Evolutionary conservation across 2,329 filamentous ascomycete genomes (phyloP).

Genomic region (Cercospora sp.): DNA sequence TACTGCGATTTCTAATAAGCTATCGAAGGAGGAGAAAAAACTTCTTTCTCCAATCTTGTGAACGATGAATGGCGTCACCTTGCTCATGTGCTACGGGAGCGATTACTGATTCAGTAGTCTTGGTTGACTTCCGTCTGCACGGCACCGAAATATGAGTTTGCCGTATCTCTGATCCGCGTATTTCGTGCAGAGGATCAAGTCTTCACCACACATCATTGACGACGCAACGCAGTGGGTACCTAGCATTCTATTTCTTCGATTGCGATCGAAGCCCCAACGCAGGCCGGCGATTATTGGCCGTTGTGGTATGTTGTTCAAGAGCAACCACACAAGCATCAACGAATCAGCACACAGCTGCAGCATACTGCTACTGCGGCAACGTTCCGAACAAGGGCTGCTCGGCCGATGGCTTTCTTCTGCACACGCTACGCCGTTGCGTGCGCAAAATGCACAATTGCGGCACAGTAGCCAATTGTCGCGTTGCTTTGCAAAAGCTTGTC

Average conservation of each 20-base stretch:
- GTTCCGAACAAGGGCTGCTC: background rate
- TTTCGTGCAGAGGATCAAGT: background rate
- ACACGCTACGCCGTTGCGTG: background rate
- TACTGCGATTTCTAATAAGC: background rate
- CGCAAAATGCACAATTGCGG: background rate
- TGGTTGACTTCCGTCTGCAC: background rate
- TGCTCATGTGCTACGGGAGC: background rate
- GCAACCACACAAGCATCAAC: background rate
- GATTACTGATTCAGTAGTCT: background rate
- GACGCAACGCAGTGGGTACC: background rate
- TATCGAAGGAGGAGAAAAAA: background rate
- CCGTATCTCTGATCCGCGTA: background rate
- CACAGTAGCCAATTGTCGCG: background rate
- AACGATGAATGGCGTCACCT: background rate
- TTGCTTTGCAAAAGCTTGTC: constrained; percentile 1
- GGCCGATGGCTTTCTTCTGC: background rate
- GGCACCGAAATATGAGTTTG: background rate
- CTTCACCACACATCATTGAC: background rate
- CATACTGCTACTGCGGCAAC: background rate
- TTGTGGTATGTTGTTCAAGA: background rate
- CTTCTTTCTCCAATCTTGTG: background rate
- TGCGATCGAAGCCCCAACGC: background rate
- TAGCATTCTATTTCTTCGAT: background rate
- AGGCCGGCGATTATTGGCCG: background rate
- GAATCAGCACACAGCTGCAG: background rate